Evolutionary conservation across 2,329 filamentous ascomycete species (phyloP), one percentile per base, ranked within the genome.

Genomic region (Paradendryphiella salina): DNA sequence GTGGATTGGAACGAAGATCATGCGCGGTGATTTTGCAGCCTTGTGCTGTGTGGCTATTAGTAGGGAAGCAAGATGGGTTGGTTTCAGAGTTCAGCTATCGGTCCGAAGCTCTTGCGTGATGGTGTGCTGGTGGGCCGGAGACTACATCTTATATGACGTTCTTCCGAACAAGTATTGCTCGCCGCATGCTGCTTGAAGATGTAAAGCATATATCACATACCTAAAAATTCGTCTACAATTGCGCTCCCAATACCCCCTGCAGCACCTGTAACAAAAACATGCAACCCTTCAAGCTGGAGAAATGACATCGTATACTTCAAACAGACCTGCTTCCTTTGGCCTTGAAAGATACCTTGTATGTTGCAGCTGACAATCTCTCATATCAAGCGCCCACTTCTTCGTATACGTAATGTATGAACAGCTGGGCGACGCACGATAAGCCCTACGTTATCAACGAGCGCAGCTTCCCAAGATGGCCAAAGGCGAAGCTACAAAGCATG

Each of bases 1-100:
- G 44, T n/a, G 50, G n/a, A 33, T 75, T 67, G 0, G 74, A 67
- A 15, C 67, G 71, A 11, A 77, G 68, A 55, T 82, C 80, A 61
- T 79, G 80, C 10, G 78, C 79, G 32, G 80, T 79, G 20, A 83
- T 80, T 63, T 76, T 79, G 67, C 80, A 82, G 41, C 80, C 80
- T 60, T 79, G 76, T 18, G 72, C 80, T 81, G 58, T 20, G 11
- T 21, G 11, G 7, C 5, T 51, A 36, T 54, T 29, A 57, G 48
- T 49, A 8, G 13, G 35, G 11, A 18, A 26, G 21, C 5, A 18
- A 26, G 17, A 11, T 8, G 2, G 14, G 3, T n/a, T 37, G 39
- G n/a, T 13, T 26, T 10, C 23, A 26, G 23, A 26, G 3, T 9
- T 9, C 23, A 26, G 3, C 13, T 29, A 20, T 35, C 14, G 14